A percentile compares a stretch with the other conserved stretches of the same genome.
Conservation (phyloP, 768 basidiomycete genomes). For the Mycena pura region DNA sequence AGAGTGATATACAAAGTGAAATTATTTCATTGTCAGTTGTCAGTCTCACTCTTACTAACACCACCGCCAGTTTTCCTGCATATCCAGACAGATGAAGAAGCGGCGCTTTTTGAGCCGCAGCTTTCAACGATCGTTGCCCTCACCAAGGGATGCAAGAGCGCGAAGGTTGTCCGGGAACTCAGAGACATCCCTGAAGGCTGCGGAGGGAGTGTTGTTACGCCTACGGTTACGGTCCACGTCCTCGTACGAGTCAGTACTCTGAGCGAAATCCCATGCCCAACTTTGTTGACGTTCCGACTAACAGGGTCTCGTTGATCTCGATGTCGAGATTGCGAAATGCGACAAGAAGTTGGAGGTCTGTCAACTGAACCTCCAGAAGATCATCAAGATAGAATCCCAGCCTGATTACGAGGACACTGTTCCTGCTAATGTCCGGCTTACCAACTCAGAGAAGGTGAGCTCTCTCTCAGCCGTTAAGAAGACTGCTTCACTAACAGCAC, state of each 20-base stretch:
- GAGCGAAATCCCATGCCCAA: neutral
- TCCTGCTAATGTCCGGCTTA: conserved; percentile 73
- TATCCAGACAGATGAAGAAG: conserved; percentile 67
- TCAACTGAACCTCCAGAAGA: conserved; percentile 73
- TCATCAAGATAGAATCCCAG: conserved; percentile 73
- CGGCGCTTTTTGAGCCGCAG: conserved; percentile 74
- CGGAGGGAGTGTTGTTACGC: conserved; percentile 80
- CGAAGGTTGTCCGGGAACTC: conserved; percentile 67
- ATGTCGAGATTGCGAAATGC: conserved; percentile 86
- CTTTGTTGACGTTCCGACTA: neutral
- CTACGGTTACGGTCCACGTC: conserved; percentile 78
- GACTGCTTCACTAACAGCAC: conserved; percentile 9
- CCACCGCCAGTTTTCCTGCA: conserved; percentile 75
- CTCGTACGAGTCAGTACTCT: conserved; percentile 75
- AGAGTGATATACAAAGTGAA: conserved; percentile 82
- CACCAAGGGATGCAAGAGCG: conserved; percentile 87
- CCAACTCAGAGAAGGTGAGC: conserved; percentile 85
- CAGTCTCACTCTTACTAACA: conserved; percentile 10
- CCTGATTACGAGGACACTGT: conserved; percentile 82
- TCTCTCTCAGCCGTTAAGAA: neutral
- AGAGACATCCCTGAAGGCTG: conserved; percentile 87
- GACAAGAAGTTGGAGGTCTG: conserved; percentile 88
- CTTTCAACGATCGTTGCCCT: conserved; percentile 77
- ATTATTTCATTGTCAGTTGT: conserved; percentile 11
- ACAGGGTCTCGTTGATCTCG: conserved; percentile 90